Evolutionary conservation across 1,284 basidiomycete genomes (phyloP), one percentile per base, ranked within the genome.

Genomic region (Ustilago tritici): DNA sequence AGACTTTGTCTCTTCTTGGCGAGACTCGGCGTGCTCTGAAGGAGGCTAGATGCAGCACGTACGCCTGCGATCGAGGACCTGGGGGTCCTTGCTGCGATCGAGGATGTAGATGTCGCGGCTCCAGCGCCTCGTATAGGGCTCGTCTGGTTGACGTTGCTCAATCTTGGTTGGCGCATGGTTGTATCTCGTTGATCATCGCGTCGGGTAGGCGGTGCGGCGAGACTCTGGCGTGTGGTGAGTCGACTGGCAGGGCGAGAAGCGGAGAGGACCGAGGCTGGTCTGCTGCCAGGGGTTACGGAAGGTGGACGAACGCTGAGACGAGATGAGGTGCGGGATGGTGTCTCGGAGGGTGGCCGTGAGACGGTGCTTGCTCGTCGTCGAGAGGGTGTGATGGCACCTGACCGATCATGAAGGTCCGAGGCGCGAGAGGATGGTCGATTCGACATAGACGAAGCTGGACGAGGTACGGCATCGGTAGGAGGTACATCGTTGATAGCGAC

Each of bases 381-480:
- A 8, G 66, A 74, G 15, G 79, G 76, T 14, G 79, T 78, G 41
- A 65, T 46, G n/a, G 69, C 66, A n/a, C 74, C 59, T 4, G 68
- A 40, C 28, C 65, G 67, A 53, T 76, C 71, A 14, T 49, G 53
- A 35, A 52, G 36, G 19, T 80, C 76, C 0, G 82, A 73, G 8
- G 80, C 78, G 14, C 79, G 74, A 8, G 71, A 70, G 1, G 67
- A 70, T 0, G 74, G 65, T 10, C 82, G 55, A n/a, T 69, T 70
- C 12, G 83, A 84, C 62, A 84, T 61, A 47, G 84, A 76, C 14
- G 82, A 84, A 36, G 80, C 79, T 4, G 84, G 84, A 11, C 84
- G 77, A 5, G 83, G 79, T 2, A 81, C 81, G 5, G 84, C 84
- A 58, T 82, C 82, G 35, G 70, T 79, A 0, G 79, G 78, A 19